Base-by-base conservation (phyloP, 202 grass and related monocot species). In the Setaria viridis region DNA sequence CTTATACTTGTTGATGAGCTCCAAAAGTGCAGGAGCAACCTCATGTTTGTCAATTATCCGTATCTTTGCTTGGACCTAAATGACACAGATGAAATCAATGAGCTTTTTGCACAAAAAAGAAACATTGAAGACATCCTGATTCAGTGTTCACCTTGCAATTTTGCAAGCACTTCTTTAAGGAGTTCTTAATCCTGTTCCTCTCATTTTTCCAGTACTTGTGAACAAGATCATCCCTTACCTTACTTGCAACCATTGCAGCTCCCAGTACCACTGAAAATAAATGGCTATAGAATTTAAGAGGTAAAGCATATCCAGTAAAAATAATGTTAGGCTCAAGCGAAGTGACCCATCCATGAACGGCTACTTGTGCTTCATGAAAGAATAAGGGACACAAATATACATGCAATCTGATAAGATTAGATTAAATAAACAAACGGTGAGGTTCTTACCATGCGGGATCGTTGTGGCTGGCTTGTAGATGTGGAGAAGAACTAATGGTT, bases 211-310 rank as follows among this genome's bases (percentile, higher is more conserved):
- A 21, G 57, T 74, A 79, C 6, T 8, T 11, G 1, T 10, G 17
- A 53, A 80, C 77, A 80, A 42, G 3, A 21, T 73, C 35, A 43
- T 86, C 57, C 41, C 11, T 80, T 48, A 86, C 33, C 15, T 7
- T 54, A 21, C 57, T 73, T 35, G 43, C 42, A 43, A 48, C 16
- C 45, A 80, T 2, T 43, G 68, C 9, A 65, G 35, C 56, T n/a
- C 67, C 70, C 47, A 73, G 17, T 53, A 30, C 29, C 57, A 51
- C 84, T 86, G 67, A 77, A 86, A 86, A 72, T 11, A 77, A 55
- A 69, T 45, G 17, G 81, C 32, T 76, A 76, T 53, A 67, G 25
- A 62, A 70, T 80, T 55, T 59, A 80, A 86, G 65, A 72, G 56
- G n/a, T 25, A 34, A 41, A 48, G 30, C 32, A 53, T 47, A 4